Conservation (phyloP, 2,329 filamentous ascomycete genomes). For the Beauveria bassiana region DNA sequence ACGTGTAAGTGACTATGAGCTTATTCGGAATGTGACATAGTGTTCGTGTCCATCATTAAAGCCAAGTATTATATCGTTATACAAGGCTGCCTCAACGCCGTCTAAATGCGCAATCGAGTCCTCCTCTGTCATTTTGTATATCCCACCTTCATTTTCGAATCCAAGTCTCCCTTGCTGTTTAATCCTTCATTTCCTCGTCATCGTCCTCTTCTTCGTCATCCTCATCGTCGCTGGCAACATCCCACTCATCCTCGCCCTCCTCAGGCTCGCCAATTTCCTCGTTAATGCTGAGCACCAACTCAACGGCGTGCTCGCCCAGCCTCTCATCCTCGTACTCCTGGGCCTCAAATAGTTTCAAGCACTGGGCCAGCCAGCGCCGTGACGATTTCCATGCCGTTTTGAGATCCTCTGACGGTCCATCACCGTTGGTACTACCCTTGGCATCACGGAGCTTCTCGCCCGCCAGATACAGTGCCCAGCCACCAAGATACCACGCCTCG, state of each 20-base stretch:
- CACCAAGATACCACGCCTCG: slow-evolving; percentile 94
- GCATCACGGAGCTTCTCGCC: slow-evolving; percentile 54
- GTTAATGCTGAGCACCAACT: slow-evolving; percentile 58
- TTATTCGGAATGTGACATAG: not conserved
- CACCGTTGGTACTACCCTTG: slow-evolving; percentile 26
- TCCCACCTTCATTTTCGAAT: slow-evolving; percentile 19
- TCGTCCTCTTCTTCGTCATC: slow-evolving; percentile 37
- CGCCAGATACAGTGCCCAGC: slow-evolving; percentile 80
- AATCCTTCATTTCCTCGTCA: slow-evolving; percentile 49
- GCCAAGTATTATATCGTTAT: slow-evolving; percentile 3
- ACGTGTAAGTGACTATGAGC: not conserved
- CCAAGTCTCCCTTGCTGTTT: slow-evolving; percentile 38
- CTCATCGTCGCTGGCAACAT: slow-evolving; percentile 40
- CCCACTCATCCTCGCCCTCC: slow-evolving; percentile 47
- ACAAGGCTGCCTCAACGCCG: slow-evolving; percentile 16
- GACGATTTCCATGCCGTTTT: slow-evolving; percentile 63
- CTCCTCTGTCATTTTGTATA: slow-evolving; percentile 11
- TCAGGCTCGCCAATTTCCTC: slow-evolving; percentile 55
- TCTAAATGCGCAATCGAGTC: slow-evolving; percentile 16
- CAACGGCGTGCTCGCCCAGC: slow-evolving; percentile 65
- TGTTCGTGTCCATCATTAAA: slow-evolving; percentile 7
- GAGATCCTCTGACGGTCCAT: slow-evolving; percentile 39
- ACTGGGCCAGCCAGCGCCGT: slow-evolving; percentile 74
- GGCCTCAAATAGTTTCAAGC: slow-evolving; percentile 67
- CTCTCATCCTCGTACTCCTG: slow-evolving; percentile 82